A percentile compares a stretch with the other conserved stretches of the same genome.
Conservation (phyloP, 345 rosid species). For the Heritiera fomes region DNA sequence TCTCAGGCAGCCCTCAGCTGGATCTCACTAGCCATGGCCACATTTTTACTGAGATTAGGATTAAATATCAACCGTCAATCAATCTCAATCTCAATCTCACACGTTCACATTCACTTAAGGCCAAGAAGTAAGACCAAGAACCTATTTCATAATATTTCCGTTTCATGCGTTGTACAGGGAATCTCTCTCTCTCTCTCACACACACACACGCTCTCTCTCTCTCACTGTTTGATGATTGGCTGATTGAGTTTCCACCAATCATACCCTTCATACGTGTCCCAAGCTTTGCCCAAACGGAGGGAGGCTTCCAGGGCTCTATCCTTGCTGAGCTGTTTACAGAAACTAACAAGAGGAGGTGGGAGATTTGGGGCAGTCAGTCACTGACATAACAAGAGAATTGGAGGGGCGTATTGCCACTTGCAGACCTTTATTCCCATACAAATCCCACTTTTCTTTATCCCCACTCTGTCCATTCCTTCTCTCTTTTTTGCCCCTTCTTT, state of each 20-base stretch:
- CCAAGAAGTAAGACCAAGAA: not conserved
- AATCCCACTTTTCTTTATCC: not conserved
- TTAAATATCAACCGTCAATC: slow-evolving; percentile 9
- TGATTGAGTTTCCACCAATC: slow-evolving; percentile 10
- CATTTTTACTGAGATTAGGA: not conserved
- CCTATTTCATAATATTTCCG: not conserved
- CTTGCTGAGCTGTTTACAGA: slow-evolving; percentile 16
- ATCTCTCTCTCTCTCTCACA: not conserved
- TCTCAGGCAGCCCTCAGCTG: not conserved
- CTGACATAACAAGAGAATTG: slow-evolving; percentile 6
- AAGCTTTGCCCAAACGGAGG: not conserved
- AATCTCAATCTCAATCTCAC: not conserved
- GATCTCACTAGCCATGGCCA: not conserved
- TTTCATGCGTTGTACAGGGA: not conserved
- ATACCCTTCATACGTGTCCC: not conserved
- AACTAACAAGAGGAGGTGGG: slow-evolving; percentile 11
- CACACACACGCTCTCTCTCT: not conserved
- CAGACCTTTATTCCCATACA: slow-evolving; percentile 5
- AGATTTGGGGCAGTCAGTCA: not conserved
- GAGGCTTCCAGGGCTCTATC: not conserved
- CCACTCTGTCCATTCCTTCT: not conserved
- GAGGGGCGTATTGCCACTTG: not conserved
- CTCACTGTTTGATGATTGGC: not conserved
- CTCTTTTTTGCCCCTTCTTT: too few relatives aligned
- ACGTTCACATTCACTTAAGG: not conserved